Percentiles rank a stretch among this genome's conserved stretches.
These are phyloP conservation scores for Linderniella brevidens DNA, from an alignment of 257 asterid species.

Conservation along the genomic window DNA sequence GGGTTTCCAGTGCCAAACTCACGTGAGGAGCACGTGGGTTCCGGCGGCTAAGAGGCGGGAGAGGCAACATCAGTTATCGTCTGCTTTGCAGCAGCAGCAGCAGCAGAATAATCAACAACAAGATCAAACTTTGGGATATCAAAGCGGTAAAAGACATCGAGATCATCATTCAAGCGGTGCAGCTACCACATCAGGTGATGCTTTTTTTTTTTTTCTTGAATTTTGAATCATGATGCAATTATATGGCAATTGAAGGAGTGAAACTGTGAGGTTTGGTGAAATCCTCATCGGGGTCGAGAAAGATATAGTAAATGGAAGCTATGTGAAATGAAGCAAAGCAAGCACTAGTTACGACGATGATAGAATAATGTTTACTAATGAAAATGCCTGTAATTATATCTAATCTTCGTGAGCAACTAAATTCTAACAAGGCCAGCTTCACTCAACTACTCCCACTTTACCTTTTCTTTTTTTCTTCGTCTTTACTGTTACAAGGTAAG, in stretches of 20 bases:
- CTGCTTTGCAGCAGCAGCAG: slow-evolving; percentile 21
- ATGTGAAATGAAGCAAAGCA: too few relatives aligned
- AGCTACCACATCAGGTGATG: neutral
- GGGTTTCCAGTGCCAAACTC: slow-evolving; percentile 54
- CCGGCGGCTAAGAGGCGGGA: slow-evolving; percentile 64
- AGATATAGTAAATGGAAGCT: too few relatives aligned
- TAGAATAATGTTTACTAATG: too few relatives aligned
- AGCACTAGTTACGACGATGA: too few relatives aligned
- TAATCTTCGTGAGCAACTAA: too few relatives aligned
- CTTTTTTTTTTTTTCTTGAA: too few relatives aligned
- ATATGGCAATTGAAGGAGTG: too few relatives aligned
- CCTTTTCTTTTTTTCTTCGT: slow-evolving; percentile 1
- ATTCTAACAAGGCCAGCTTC: neutral
- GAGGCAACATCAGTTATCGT: slow-evolving; percentile 29
- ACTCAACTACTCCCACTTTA: slow-evolving; percentile 8
- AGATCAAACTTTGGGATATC: slow-evolving; percentile 1
- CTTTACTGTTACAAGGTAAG: slow-evolving; percentile 23
- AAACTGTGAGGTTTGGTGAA: too few relatives aligned
- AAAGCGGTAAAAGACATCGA: slow-evolving; percentile 28
- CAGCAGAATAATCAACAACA: slow-evolving; percentile 13
- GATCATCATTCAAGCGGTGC: slow-evolving; percentile 16
- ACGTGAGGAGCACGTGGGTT: slow-evolving; percentile 69
- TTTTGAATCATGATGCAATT: too few relatives aligned
- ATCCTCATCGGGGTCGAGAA: too few relatives aligned
- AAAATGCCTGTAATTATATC: too few relatives aligned